phyloP scores from a whole-genome alignment of 106 monocot genomes.

The Apostasia ramifera region DNA sequence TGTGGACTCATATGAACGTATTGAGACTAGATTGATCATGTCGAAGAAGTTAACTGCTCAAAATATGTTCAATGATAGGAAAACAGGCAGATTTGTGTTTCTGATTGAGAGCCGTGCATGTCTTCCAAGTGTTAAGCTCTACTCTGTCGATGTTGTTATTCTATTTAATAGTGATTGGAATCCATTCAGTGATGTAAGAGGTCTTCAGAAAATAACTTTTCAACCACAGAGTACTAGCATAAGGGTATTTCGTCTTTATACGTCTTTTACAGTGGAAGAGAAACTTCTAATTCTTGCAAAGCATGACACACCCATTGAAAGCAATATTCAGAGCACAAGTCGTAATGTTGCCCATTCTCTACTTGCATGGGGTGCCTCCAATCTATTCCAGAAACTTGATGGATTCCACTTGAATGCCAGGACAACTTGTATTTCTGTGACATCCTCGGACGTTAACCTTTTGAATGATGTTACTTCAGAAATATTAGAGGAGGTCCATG shows the following conservation, averaged over 20 bases:
- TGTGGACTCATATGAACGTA: slow-evolving; percentile 69
- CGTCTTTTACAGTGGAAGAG: slow-evolving; percentile 78
- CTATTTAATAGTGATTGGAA: slow-evolving; percentile 94
- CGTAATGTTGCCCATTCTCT: slow-evolving; percentile 52
- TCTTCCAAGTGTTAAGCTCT: slow-evolving; percentile 71
- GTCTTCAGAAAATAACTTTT: slow-evolving; percentile 69
- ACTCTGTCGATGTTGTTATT: slow-evolving; percentile 76
- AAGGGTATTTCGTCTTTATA: slow-evolving; percentile 74
- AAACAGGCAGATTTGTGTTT: slow-evolving; percentile 77
- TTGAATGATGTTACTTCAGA: slow-evolving; percentile 49
- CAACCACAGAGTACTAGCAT: slow-evolving; percentile 39
- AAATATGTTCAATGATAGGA: slow-evolving; percentile 74
- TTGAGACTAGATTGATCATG: slow-evolving; percentile 56
- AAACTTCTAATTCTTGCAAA: slow-evolving; percentile 67
- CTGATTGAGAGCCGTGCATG: slow-evolving; percentile 87
- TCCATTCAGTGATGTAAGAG: slow-evolving; percentile 71
- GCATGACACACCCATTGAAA: slow-evolving; percentile 48
- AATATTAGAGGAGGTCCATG: slow-evolving; percentile 17
- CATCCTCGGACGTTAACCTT: slow-evolving; percentile 22
- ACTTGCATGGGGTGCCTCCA: slow-evolving; percentile 76
- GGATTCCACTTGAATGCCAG: slow-evolving; percentile 37
- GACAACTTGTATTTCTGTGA: slow-evolving; percentile 11
- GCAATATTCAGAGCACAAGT: slow-evolving; percentile 42
- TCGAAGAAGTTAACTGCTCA: slow-evolving; percentile 54
- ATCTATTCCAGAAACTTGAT: slow-evolving; percentile 56